Evolutionary conservation across 2,329 filamentous ascomycete species (phyloP).

Genomic region (Penicillium sp.): DNA sequence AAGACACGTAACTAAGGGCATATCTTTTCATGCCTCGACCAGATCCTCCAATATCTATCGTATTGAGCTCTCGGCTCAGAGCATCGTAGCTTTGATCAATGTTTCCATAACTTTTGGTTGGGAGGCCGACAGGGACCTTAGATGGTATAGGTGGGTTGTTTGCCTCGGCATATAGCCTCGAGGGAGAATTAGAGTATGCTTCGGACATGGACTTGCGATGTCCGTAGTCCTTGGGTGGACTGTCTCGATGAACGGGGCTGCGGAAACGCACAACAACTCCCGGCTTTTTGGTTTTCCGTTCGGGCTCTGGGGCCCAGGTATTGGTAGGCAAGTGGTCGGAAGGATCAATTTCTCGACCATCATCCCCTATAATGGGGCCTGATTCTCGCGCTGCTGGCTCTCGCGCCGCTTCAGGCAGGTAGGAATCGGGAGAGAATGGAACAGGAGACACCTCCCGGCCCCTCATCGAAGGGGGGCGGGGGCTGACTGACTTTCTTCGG

Average conservation of each 20-base stretch:
- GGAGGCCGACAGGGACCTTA: too few species aligned
- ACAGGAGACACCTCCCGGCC: slow-evolving; percentile 38
- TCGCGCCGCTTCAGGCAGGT: slow-evolving; percentile 43
- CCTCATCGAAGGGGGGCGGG: slow-evolving; percentile 40
- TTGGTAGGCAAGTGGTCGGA: slow-evolving; percentile 57
- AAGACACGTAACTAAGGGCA: too few species aligned
- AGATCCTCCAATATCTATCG: slow-evolving; percentile 46
- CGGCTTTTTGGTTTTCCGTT: slow-evolving; percentile 46
- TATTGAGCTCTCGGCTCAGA: slow-evolving; percentile 50
- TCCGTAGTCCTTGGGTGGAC: too few species aligned
- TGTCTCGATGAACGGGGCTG: too few species aligned
- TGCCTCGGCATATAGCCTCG: too few species aligned
- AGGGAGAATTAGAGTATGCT: too few species aligned
- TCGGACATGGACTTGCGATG: too few species aligned
- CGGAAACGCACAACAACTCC: slow-evolving; percentile 43
- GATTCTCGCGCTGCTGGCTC: slow-evolving; percentile 37
- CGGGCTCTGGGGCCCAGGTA: slow-evolving; percentile 59
- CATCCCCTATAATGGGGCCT: slow-evolving; percentile 55
- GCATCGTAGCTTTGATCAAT: slow-evolving; percentile 40
- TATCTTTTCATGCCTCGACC: too few species aligned
- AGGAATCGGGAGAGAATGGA: slow-evolving; percentile 55
- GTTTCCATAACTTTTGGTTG: too few species aligned
- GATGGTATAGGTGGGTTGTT: too few species aligned
- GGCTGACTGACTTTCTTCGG: slow-evolving; percentile 52
- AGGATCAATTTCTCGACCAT: slow-evolving; percentile 57